These are phyloP conservation scores for Rhizopogon sp. DNA, from an alignment of 768 basidiomycete genomes.

Conservation along the genomic window DNA sequence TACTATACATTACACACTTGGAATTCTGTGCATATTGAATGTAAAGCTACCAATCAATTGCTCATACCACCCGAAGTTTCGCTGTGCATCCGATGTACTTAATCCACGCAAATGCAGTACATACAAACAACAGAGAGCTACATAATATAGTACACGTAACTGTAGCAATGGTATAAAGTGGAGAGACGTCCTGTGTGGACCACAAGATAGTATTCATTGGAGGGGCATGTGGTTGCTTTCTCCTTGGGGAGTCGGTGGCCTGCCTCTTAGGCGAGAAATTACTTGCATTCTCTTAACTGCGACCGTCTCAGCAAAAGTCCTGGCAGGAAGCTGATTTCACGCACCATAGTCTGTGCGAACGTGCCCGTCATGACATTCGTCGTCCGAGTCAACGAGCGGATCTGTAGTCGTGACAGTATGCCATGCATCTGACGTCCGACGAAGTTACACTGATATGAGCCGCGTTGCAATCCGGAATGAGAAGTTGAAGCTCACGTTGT, in stretches of 20 bases:
- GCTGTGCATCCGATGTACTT: background rate
- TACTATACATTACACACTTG: slow-evolving; percentile 19
- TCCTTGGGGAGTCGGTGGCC: slow-evolving; percentile 51
- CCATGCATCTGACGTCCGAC: slow-evolving; percentile 57
- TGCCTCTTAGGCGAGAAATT: slow-evolving; percentile 52
- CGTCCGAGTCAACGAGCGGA: slow-evolving; percentile 73
- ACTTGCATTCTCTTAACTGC: slow-evolving; percentile 58
- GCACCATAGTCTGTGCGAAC: slow-evolving; percentile 62
- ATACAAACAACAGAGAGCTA: background rate
- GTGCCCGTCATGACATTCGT: slow-evolving; percentile 61
- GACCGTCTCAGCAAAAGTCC: slow-evolving; percentile 7
- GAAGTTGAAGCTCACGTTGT: slow-evolving; percentile 46
- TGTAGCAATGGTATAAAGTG: slow-evolving; percentile 1
- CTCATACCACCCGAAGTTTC: background rate
- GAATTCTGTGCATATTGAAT: slow-evolving; percentile 14
- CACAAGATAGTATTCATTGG: background rate
- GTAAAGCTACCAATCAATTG: slow-evolving; percentile 6
- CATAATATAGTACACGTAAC: background rate
- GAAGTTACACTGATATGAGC: background rate
- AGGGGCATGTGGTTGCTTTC: slow-evolving; percentile 14
- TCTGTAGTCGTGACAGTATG: slow-evolving; percentile 61
- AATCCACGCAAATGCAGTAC: background rate
- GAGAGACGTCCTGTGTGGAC: background rate
- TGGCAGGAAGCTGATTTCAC: slow-evolving; percentile 8
- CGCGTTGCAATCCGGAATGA: background rate